phyloP scores from a whole-genome alignment of 331 rosid species.

The Erythrophleum ivorense region DNA sequence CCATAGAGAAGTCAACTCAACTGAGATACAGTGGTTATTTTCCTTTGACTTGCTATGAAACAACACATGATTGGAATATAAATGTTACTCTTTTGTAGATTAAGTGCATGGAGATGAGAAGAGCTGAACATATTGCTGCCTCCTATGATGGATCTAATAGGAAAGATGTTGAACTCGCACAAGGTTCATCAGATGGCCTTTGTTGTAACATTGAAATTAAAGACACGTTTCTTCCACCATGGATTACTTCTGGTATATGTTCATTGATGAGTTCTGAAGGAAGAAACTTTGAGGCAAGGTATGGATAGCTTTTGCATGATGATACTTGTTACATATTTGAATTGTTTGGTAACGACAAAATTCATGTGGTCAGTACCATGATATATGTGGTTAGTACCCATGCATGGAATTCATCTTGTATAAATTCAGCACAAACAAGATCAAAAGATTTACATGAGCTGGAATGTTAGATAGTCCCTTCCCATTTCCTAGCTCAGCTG shows the following conservation, averaged over 20 bases:
- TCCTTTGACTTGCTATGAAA: not conserved
- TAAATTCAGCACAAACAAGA: not conserved
- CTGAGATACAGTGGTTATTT: not conserved
- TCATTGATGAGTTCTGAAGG: constrained; percentile 59
- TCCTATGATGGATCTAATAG: constrained; percentile 37
- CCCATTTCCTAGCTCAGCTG: not conserved
- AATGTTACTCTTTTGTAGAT: constrained; percentile 44
- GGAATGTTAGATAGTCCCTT: not conserved
- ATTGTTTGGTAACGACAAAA: not conserved
- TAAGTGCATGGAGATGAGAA: constrained; percentile 67
- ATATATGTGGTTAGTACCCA: not conserved
- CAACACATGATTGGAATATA: constrained; percentile 21
- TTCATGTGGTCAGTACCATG: not conserved
- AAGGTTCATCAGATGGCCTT: constrained; percentile 37
- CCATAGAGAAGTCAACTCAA: not conserved
- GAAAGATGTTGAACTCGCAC: constrained; percentile 45
- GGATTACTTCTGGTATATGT: constrained; percentile 59
- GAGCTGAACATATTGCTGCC: constrained; percentile 49
- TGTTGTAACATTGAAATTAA: constrained; percentile 66
- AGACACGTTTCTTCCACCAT: constrained; percentile 71
- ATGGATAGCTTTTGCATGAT: constrained; percentile 25
- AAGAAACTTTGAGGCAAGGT: constrained; percentile 78
- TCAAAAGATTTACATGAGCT: not conserved
- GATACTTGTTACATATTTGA: not conserved
- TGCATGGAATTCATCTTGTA: not conserved